Base-by-base conservation (phyloP, 2,329 filamentous ascomycete genomes). In the Akanthomyces uredinophilus region DNA sequence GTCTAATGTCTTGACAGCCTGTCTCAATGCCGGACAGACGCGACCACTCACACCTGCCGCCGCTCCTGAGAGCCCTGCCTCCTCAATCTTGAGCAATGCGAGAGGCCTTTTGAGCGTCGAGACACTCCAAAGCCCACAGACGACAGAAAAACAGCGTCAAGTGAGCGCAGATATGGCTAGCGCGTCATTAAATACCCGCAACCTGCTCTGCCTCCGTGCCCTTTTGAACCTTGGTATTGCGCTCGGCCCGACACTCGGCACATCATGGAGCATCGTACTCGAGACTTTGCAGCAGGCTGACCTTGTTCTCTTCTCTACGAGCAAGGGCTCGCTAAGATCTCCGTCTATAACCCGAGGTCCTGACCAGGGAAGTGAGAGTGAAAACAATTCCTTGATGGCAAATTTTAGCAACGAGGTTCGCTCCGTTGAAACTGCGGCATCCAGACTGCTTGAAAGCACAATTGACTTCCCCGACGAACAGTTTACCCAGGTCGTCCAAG, bases 211-310 rank as follows among this genome's bases (percentile, higher is more conserved):
- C 69, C 79, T 99, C 49, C 83, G 96, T 69, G 95, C 95, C 35
- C 80, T 99, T 18, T 78, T 99, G n/a, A 99, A 99, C 68, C 78
- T 99, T 4, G 95, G 95, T 2, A 99, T 98, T 69, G 95, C 95
- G 2, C 78, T 99, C 1, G 95, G 95, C 0, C 92, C 95, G 3
- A 96, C 92, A 0, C 80, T 99, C 1, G 87, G 90, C 41, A 81
- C 83, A 16, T 90, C 94, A 1, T 99, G 96, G 91, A 87, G 87
- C 1, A 98, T 99, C 63, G 81, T 99, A 18, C 82, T 99, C 1
- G 93, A 96, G 70, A 96, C 93, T 0, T 78, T 99, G 8, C 92
- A 97, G 70, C 91, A 97, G 73, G 93, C 94, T 3, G 95, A 98
- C 68, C 87, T 96, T 65, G 87, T 98, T 4, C 82, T 97, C 29